Evolutionary conservation across 2,329 filamentous ascomycete species (phyloP).

Genomic region (Acrocalymma vagum): DNA sequence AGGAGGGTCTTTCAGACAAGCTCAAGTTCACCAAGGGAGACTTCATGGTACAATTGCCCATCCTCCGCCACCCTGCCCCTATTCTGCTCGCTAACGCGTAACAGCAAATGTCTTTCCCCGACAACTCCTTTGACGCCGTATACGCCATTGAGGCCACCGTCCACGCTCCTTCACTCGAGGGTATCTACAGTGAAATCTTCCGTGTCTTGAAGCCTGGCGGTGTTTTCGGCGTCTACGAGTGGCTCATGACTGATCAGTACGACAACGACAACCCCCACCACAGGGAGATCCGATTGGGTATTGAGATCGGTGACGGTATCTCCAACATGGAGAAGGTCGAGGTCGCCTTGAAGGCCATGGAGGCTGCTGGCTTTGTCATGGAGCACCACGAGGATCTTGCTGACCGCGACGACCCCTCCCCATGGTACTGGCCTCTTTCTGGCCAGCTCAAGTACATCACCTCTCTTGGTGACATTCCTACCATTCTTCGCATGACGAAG

Average conservation of each 20-base stretch:
- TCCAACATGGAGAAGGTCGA: conserved; percentile 94
- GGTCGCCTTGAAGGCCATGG: conserved; percentile 83
- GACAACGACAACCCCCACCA: conserved; percentile 88
- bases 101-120: conserved; percentile 91
- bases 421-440: conserved; percentile 94
- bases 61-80: background rate
- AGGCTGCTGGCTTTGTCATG: conserved; percentile 86
- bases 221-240: conserved; percentile 96
- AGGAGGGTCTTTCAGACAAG: conserved; percentile 82
- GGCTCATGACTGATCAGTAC: conserved; percentile 97
- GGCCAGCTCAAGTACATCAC: conserved; percentile 86
- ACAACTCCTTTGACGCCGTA: conserved; percentile 91
- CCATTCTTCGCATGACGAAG: conserved; percentile 88
- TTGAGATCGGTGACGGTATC: conserved; percentile 95
- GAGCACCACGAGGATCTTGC: conserved; percentile 88
- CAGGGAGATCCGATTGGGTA: conserved; percentile 89
- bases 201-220: conserved; percentile 95
- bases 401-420: conserved; percentile 74
- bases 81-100: conserved; percentile 14
- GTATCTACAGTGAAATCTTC: conserved; percentile 94
- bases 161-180: conserved; percentile 88
- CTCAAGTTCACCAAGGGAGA: conserved; percentile 91
- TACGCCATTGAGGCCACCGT: conserved; percentile 98
- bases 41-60: conserved; percentile 75
- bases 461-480: conserved; percentile 80